These are phyloP conservation scores for Arthroderma uncinatum DNA, from an alignment of 2,329 filamentous ascomycete species.

Conservation along the genomic window DNA sequence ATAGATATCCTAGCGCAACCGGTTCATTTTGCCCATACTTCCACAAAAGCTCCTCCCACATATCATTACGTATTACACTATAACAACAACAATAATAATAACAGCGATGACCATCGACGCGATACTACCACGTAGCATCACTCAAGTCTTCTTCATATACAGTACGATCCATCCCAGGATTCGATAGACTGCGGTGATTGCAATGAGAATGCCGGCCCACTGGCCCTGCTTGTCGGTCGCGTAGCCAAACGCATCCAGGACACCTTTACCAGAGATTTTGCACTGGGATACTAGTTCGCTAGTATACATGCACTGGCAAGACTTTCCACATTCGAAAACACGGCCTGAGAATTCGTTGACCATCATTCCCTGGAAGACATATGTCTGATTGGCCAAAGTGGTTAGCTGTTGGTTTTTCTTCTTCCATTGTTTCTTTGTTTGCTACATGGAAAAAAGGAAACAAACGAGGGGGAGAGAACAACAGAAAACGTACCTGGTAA, in stretches of 20 bases:
- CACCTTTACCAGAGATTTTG: slow-evolving; percentile 57
- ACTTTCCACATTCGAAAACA: slow-evolving; percentile 49
- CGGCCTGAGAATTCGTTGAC: slow-evolving; percentile 67
- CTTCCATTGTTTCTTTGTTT: background rate
- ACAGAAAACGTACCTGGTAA: slow-evolving; percentile 49
- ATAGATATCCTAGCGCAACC: background rate
- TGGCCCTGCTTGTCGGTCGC: slow-evolving; percentile 49
- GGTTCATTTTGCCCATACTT: background rate
- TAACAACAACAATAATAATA: background rate
- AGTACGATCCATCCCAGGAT: slow-evolving; percentile 56
- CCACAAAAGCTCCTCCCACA: background rate
- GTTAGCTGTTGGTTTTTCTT: background rate
- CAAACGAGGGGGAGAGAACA: background rate
- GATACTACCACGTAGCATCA: background rate
- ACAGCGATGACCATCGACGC: background rate
- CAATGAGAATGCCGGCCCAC: slow-evolving; percentile 67
- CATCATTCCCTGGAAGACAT: slow-evolving; percentile 90
- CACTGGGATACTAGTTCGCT: slow-evolving; percentile 53
- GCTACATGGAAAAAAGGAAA: background rate
- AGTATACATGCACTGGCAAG: slow-evolving; percentile 60
- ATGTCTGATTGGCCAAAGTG: slow-evolving; percentile 35
- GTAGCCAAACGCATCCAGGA: slow-evolving; percentile 62
- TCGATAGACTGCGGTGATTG: slow-evolving; percentile 63
- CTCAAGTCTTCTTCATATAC: slow-evolving; percentile 21
- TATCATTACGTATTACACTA: background rate